A percentile compares a stretch with the other conserved stretches of the same genome.
These are phyloP conservation scores for Biancaea sappan DNA, from an alignment of 306 rosid species.

Conservation along the genomic window DNA sequence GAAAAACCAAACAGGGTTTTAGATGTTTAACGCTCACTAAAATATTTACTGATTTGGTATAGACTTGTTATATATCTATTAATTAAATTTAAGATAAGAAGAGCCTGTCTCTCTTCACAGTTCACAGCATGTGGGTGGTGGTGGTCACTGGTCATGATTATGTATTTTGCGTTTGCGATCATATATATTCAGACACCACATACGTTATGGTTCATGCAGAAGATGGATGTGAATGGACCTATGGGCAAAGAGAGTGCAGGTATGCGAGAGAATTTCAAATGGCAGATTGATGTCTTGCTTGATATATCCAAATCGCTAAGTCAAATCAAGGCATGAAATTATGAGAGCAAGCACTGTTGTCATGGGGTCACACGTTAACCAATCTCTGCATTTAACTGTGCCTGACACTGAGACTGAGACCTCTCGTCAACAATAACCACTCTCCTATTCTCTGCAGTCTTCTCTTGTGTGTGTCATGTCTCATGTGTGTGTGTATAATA, in stretches of 20 bases:
- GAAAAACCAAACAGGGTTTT: too few relatives aligned
- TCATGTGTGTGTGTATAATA: too few relatives aligned
- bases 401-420: constrained; percentile 26
- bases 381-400: constrained; percentile 34
- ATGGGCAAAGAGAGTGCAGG: neutral
- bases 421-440: constrained; percentile 43
- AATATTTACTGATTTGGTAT: too few relatives aligned
- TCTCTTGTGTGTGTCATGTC: too few relatives aligned
- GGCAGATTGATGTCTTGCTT: neutral
- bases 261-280: too few relatives aligned
- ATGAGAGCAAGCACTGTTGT: constrained; percentile 58
- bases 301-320: constrained; percentile 65
- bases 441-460: constrained; percentile 14
- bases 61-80: too few relatives aligned
- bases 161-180: neutral
- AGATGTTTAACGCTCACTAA: too few relatives aligned
- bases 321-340: constrained; percentile 62
- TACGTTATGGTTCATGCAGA: constrained; percentile 7
- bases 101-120: too few relatives aligned
- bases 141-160: neutral
- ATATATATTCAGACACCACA: neutral
- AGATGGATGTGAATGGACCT: neutral
- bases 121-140: neutral
- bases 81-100: too few relatives aligned
- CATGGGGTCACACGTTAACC: constrained; percentile 61